phyloP scores from a whole-genome alignment of 1,284 basidiomycete genomes.

The Cutaneotrichosporon sp. region DNA sequence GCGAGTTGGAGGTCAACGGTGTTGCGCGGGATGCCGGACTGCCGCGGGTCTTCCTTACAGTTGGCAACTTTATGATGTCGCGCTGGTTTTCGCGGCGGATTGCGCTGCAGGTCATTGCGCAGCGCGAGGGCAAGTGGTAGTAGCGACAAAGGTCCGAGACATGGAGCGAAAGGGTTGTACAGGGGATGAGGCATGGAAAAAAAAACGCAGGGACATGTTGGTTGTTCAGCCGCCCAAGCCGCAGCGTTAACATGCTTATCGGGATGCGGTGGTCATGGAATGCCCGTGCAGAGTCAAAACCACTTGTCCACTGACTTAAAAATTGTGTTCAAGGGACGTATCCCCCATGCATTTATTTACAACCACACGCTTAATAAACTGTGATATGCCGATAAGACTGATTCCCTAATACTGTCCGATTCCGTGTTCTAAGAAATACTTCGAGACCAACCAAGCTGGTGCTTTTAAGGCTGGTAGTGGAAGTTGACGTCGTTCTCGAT shows the following conservation, averaged over 20 bases:
- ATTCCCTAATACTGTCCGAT: background rate
- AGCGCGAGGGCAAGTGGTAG: conserved; percentile 60
- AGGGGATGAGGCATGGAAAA: background rate
- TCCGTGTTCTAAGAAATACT: background rate
- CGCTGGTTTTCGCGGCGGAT: conserved; percentile 63
- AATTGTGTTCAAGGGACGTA: background rate
- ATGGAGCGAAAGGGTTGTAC: background rate
- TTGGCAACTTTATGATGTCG: conserved; percentile 60
- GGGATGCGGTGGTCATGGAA: background rate
- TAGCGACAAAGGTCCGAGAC: conserved; percentile 19
- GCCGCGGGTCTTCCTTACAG: conserved; percentile 33
- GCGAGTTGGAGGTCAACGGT: conserved; percentile 61
- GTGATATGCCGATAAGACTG: background rate
- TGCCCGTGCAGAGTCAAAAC: background rate
- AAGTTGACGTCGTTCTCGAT: conserved; percentile 21
- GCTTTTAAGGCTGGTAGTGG: conserved; percentile 18
- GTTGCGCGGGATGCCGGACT: conserved; percentile 59
- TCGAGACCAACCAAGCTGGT: background rate
- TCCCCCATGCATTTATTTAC: conserved; percentile 1
- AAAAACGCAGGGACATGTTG: background rate
- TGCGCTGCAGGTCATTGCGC: conserved; percentile 64
- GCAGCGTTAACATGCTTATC: background rate
- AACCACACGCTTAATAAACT: background rate
- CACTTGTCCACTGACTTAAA: background rate
- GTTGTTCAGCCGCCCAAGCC: too few species aligned